phyloP scores from a whole-genome alignment of 768 basidiomycete genomes.

The Suillus decipiens region DNA sequence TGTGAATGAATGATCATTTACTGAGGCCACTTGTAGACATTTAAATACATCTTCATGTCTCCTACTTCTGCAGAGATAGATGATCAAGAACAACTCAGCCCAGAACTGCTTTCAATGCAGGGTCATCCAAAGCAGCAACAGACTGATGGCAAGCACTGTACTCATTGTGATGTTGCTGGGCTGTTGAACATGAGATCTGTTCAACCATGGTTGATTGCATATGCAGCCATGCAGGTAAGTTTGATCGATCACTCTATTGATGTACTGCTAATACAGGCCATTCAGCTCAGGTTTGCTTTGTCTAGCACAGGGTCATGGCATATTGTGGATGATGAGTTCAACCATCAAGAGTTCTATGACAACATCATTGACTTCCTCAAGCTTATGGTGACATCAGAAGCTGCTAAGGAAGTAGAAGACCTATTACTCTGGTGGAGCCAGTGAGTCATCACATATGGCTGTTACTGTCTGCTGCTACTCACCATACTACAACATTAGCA shows the following conservation, averaged over 20 bases:
- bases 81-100: not conserved
- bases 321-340: constrained; percentile 12
- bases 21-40: constrained; percentile 13
- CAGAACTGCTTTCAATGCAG: not conserved
- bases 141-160: constrained; percentile 8
- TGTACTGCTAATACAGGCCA: not conserved
- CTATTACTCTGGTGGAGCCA: constrained; percentile 20
- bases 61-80: constrained; percentile 18
- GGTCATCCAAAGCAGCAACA: not conserved
- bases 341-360: constrained; percentile 17
- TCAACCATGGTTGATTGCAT: constrained; percentile 25
- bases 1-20: not conserved
- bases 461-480: not conserved
- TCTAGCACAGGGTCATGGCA: constrained; percentile 15
- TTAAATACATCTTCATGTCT: constrained; percentile 20
- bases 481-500: not conserved
- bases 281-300: constrained; percentile 19
- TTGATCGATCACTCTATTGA: not conserved
- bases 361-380: constrained; percentile 20
- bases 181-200: constrained; percentile 16
- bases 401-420: not conserved
- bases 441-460: constrained; percentile 8
- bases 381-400: not conserved
- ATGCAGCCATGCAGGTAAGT: constrained; percentile 27
- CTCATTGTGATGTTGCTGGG: constrained; percentile 13